Conservation (phyloP, 2,329 filamentous ascomycete genomes). For the Cercospora sp. region DNA sequence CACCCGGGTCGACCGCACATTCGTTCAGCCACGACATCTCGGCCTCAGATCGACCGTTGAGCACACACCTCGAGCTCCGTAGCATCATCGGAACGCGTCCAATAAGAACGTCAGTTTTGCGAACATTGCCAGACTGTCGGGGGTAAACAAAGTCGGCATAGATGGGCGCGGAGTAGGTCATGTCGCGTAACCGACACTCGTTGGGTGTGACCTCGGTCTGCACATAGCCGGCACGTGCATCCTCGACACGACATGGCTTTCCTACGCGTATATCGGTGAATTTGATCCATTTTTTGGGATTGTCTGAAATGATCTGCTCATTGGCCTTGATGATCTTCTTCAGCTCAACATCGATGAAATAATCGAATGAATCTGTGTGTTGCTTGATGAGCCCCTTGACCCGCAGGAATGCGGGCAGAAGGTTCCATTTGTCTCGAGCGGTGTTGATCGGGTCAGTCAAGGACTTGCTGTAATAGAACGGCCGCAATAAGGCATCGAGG, state of each 20-base stretch:
- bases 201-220: constrained; percentile 77
- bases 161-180: constrained; percentile 97
- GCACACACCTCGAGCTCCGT: constrained; percentile 87
- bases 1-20: constrained; percentile 91
- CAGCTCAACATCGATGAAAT: constrained; percentile 93
- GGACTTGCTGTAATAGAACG: constrained; percentile 68
- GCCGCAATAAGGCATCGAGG: constrained; percentile 62
- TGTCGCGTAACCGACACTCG: constrained; percentile 92
- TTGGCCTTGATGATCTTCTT: constrained; percentile 96
- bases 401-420: constrained; percentile 95
- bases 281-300: constrained; percentile 83
- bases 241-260: constrained; percentile 75
- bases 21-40: constrained; percentile 93
- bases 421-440: constrained; percentile 88
- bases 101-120: constrained; percentile 72
- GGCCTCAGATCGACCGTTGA: constrained; percentile 77
- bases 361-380: constrained; percentile 98
- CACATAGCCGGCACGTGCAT: constrained; percentile 67
- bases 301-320: constrained; percentile 81
- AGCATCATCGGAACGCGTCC: constrained; percentile 96
- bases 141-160: constrained; percentile 90
- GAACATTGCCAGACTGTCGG: constrained; percentile 73
- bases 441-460: constrained; percentile 70
- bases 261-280: constrained; percentile 77
- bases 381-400: constrained; percentile 97